These are phyloP conservation scores for Pseudogymnoascus sp. DNA, from an alignment of 2,329 filamentous ascomycete species.

Conservation along the genomic window DNA sequence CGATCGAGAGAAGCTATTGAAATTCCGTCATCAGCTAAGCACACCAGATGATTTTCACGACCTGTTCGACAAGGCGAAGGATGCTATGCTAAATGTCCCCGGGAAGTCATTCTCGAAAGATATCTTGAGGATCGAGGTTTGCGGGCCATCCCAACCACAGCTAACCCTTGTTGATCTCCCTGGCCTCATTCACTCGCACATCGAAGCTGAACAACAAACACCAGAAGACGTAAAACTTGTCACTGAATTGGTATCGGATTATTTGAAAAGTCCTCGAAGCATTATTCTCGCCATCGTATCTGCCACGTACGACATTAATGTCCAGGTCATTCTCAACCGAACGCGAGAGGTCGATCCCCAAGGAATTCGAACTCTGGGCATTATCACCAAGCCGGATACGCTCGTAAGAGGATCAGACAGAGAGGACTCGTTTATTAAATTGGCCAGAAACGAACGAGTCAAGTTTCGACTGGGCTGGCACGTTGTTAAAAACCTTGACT, in stretches of 20 bases:
- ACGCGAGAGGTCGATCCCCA: constrained; percentile 29
- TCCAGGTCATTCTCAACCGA: constrained; percentile 43
- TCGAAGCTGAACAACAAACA: constrained; percentile 33
- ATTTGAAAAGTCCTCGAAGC: constrained; percentile 46
- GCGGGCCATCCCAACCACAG: constrained; percentile 33
- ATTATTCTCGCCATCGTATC: constrained; percentile 48
- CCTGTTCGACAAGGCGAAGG: constrained; percentile 18
- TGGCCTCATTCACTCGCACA: constrained; percentile 42
- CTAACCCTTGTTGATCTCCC: constrained; percentile 53
- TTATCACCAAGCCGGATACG: constrained; percentile 52
- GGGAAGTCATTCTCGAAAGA: constrained; percentile 22
- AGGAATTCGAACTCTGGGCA: constrained; percentile 33
- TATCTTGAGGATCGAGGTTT: constrained; percentile 17
- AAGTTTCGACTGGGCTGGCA: constrained; percentile 44
- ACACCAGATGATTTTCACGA: constrained; percentile 14
- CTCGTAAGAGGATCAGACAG: constrained; percentile 27
- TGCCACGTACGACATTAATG: constrained; percentile 49
- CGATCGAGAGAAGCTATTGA: constrained; percentile 12
- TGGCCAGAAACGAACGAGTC: constrained; percentile 38
- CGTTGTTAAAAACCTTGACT: constrained; percentile 38
- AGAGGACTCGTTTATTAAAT: constrained; percentile 31
- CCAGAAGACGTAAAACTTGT: constrained; percentile 37
- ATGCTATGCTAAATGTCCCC: constrained; percentile 13
- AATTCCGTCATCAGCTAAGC: constrained; percentile 16
- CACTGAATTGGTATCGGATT: constrained; percentile 37